These are phyloP conservation scores for Umbilicus rupestris DNA, from an alignment of 164 flowering plant species.

Conservation along the genomic window DNA sequence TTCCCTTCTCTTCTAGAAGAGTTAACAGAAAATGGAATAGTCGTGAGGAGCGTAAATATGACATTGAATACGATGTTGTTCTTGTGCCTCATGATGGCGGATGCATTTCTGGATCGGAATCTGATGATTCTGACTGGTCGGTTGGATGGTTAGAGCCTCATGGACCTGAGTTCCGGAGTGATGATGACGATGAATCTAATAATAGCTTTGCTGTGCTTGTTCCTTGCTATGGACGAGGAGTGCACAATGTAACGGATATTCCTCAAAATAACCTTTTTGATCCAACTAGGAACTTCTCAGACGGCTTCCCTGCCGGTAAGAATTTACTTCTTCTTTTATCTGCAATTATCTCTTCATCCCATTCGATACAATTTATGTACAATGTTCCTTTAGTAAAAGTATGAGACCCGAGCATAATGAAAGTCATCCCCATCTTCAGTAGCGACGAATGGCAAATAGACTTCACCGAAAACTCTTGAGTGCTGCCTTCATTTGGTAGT, in stretches of 20 bases:
- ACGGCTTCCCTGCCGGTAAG: conserved; percentile 30
- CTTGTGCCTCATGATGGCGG: conserved; percentile 34
- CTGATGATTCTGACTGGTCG: conserved; percentile 49
- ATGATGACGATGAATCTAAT: conserved; percentile 18
- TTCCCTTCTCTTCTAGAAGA: conserved; percentile 23
- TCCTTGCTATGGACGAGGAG: conserved; percentile 32
- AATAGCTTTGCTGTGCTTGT: conserved; percentile 39
- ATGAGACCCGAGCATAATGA: not conserved
- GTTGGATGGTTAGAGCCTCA: conserved; percentile 51
- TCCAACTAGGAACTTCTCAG: conserved; percentile 21
- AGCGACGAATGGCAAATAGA: no score
- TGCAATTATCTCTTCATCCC: no score
- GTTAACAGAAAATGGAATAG: conserved; percentile 32
- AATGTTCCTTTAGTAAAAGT: not conserved
- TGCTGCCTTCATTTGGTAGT: no score
- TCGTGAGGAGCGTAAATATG: conserved; percentile 29
- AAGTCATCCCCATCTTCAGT: not conserved
- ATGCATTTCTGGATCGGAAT: conserved; percentile 36
- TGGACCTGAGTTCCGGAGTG: conserved; percentile 34
- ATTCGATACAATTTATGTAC: not conserved
- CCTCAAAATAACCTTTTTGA: conserved; percentile 23
- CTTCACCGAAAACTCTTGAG: no score
- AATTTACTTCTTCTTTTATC: not conserved
- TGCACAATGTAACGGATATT: conserved; percentile 21
- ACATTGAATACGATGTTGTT: conserved; percentile 28